phyloP scores from a whole-genome alignment of 2,329 filamentous ascomycete species.

The Niveomyces coronatus region DNA sequence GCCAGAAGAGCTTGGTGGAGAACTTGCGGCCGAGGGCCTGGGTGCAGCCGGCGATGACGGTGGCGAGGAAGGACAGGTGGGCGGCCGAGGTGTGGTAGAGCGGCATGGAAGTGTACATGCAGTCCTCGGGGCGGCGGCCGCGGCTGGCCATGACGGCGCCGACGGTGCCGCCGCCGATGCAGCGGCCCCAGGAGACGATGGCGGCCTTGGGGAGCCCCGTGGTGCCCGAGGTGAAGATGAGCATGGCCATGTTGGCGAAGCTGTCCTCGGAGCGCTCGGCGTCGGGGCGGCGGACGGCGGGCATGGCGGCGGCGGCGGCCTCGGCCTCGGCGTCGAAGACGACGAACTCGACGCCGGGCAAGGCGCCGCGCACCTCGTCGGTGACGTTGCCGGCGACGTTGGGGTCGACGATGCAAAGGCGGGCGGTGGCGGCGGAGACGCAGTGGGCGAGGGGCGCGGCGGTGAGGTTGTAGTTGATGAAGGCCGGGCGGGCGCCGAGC shows the following conservation, averaged over 20 bases:
- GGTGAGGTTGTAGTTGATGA: constrained; percentile 79
- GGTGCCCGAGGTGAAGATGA: constrained; percentile 82
- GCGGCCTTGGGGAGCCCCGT: constrained; percentile 76
- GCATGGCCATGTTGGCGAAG: constrained; percentile 49
- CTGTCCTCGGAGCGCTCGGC: constrained; percentile 39
- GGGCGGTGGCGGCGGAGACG: constrained; percentile 55
- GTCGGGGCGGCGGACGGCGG: constrained; percentile 49
- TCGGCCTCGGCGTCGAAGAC: constrained; percentile 50
- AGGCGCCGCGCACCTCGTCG: constrained; percentile 43
- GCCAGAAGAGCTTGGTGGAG: constrained; percentile 67
- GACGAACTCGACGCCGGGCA: constrained; percentile 44
- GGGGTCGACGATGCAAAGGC: constrained; percentile 59
- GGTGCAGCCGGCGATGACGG: constrained; percentile 51
- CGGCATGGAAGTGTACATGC: constrained; percentile 79
- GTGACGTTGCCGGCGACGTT: constrained; percentile 44
- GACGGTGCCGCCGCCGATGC: constrained; percentile 42
- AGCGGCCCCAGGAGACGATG: constrained; percentile 63
- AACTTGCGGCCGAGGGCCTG: constrained; percentile 68
- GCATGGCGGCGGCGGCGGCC: constrained; percentile 38
- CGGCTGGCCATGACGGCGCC: constrained; percentile 46
- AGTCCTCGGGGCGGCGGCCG: constrained; percentile 48
- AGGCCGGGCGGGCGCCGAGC: constrained; percentile 71
- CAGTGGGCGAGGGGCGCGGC: constrained; percentile 66
- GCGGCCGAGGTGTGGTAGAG: constrained; percentile 77
- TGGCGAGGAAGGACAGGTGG: constrained; percentile 55